Evolutionary conservation across 2,329 filamentous ascomycete species (phyloP).

Genomic region (Plenodomus lindquistii): DNA sequence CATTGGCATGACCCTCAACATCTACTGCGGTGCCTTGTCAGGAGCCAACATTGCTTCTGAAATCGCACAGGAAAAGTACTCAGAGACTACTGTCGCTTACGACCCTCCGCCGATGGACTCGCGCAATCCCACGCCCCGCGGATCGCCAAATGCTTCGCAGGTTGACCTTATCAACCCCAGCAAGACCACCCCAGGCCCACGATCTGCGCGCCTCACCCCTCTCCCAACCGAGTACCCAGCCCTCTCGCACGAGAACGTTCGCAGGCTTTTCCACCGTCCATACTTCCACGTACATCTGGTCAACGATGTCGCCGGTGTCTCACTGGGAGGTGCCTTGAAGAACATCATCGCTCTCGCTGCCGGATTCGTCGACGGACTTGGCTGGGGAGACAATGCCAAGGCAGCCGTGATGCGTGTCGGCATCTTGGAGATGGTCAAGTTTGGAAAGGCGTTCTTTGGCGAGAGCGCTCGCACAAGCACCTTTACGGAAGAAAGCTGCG

Average conservation of each 20-base stretch:
- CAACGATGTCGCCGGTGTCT: conserved; percentile 93
- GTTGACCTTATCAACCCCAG: conserved; percentile 58
- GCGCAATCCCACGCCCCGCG: conserved; percentile 66
- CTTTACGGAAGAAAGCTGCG: conserved; percentile 95
- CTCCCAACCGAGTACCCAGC: conserved; percentile 82
- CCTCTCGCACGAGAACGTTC: conserved; percentile 81
- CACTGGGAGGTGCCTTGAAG: conserved; percentile 91
- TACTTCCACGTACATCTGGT: conserved; percentile 98
- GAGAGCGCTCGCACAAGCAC: conserved; percentile 79
- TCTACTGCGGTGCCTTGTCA: conserved; percentile 94
- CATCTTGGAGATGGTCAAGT: conserved; percentile 93
- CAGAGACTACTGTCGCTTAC: conserved; percentile 95
- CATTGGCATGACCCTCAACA: conserved; percentile 86
- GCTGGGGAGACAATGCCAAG: conserved; percentile 98
- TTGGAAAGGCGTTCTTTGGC: conserved; percentile 90
- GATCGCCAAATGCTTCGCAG: conserved; percentile 53
- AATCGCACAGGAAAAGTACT: conserved; percentile 94
- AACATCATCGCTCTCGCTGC: conserved; percentile 95
- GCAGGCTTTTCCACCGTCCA: conserved; percentile 86
- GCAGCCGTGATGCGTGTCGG: conserved; percentile 98
- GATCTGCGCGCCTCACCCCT: conserved; percentile 73
- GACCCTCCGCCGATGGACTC: conserved; percentile 90
- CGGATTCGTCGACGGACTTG: conserved; percentile 91
- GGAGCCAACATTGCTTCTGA: conserved; percentile 96
- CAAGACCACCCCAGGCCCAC: conserved; percentile 56